Conservation (phyloP, 2,329 filamentous ascomycete genomes). For the Sclerotinia spermophila region DNA sequence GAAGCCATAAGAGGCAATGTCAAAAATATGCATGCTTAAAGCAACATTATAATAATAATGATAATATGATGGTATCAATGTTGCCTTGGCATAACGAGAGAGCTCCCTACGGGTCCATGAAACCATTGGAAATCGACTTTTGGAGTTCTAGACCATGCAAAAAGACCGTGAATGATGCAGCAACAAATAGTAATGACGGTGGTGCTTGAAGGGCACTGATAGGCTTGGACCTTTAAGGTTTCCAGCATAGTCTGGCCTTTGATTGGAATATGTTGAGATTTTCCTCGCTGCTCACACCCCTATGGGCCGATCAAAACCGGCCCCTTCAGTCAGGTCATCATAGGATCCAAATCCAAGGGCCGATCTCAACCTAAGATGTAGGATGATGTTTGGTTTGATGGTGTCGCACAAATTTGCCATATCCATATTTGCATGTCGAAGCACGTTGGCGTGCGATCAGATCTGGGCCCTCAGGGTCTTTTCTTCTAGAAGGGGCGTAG, state of each 20-base stretch:
- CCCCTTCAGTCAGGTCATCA: background rate
- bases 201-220: background rate
- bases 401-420: background rate
- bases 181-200: background rate
- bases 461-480: background rate
- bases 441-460: background rate
- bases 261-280: background rate
- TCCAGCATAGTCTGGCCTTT: background rate
- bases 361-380: background rate
- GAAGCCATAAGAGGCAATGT: background rate
- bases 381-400: background rate
- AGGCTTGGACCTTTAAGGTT: background rate
- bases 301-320: background rate
- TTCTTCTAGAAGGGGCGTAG: background rate
- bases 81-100: background rate
- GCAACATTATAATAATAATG: background rate
- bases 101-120: background rate
- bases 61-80: constrained; percentile 1
- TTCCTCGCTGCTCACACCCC: background rate
- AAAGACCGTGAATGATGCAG: background rate
- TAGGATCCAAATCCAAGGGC: background rate
- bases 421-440: background rate
- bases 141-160: background rate
- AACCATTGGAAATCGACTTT: background rate
- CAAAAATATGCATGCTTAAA: background rate